Base-by-base conservation (phyloP, 805 yeast species). In the Ogataea allantospora region DNA sequence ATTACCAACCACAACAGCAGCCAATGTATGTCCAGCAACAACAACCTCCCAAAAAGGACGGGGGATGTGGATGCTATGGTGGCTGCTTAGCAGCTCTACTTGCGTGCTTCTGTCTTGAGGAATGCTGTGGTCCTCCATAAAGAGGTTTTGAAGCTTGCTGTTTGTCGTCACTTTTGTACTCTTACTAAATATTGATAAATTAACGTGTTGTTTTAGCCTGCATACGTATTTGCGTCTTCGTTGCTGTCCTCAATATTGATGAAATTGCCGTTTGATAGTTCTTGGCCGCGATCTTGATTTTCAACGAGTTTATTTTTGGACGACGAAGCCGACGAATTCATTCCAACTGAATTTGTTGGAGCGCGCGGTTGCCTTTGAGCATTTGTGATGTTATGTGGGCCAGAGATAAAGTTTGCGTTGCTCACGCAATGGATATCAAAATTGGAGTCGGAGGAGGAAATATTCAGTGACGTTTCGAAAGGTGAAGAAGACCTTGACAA, bases 221-320 rank as follows among this genome's bases (percentile, higher is more conserved):
- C 9, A 13, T 9, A 20, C 17, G 29, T 7, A 30, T 9, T 13
- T 13, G 20, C n/a, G 7, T 76, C 75, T 10, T 40, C 38, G 22
- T 37, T 42, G 25, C 24, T 30, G 46, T 76, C 80, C 47, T 78
- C 78, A 32, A 79, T 49, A 43, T 67, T 70, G 24, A 75, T 53
- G 12, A 65, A 68, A 51, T 78, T 80, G 1, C 83, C 84, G 49
- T 79, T 78, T 49, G 76, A 79, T 1, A 79, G 73, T 18, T 63
- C 53, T 23, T 74, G 58, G 15, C 68, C 71, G 16, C 57, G 56
- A 9, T 42, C 47, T 15, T 31, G 28, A 16, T 33, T 44, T 27
- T 51, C 58, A 20, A 41, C 47, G 2, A 45, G 41, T 16, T 42
- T 48, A 20, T 43, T 14, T 33, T 50, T 48, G 14, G 48, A 35